Base-by-base conservation (phyloP, 345 rosid genomes). In the Nasturtium officinale region DNA sequence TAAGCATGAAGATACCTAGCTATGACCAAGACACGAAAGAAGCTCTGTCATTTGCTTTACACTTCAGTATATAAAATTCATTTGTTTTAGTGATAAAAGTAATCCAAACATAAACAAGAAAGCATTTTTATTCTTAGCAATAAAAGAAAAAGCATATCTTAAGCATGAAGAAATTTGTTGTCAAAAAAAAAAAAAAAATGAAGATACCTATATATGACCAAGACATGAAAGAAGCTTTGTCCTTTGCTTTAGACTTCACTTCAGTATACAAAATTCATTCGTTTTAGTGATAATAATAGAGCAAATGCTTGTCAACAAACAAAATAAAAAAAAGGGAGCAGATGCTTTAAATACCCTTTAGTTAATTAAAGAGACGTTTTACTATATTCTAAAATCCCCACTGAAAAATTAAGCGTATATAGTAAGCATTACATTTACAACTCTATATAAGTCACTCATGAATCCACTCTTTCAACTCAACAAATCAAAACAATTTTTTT, bases 361-460 rank as follows among this genome's bases (percentile, higher is more conserved):
- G 5, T 45, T 38, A 42, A 60, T 40, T 7, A 45, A 1, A 28
- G 16, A n/a, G 15, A 43, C n/a, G 1, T 23, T 62, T 16, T 43
- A 15, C 23, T 26, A 2, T 61, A 26, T 25, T 62, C 21, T 43
- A 29, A n/a, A n/a, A 55, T 29, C 8, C 37, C 53, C 40, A 43
- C 15, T 11, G 13, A 37, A 37, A 10, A 23, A 23, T 3, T 3
- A 37, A 57, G 2, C 1, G 1, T 42, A 15, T 15, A 5, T 18
- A 5, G 28, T 33, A 17, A 2, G 26, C n/a, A 59, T 11, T 21
- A 11, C 16, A 58, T 58, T 38, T 23, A 30, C 25, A 11, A 29
- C 55, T 46, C 68, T 64, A 64, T 64, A 64, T 46, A 64, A 64
- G n/a, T 30, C 29, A 46, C 42, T 47, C 68, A 17, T 30, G 29